Evolutionary conservation across 2,329 filamentous ascomycete genomes (phyloP), one percentile per base, ranked within the genome.

Genomic region (Scorias spongiosa): DNA sequence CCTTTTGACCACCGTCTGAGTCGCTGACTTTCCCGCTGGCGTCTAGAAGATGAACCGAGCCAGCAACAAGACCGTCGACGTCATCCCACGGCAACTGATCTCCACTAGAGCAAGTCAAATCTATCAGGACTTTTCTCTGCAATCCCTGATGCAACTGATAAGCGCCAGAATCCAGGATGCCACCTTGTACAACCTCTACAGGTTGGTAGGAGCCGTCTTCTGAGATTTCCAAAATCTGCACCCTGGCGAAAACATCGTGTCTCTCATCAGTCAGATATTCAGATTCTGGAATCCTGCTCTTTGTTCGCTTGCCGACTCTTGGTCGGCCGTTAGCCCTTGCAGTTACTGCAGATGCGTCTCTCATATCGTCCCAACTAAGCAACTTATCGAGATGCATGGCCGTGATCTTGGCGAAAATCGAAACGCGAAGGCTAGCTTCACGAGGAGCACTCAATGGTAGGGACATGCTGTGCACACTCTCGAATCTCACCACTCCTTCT

Each of bases 401-500:
- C 1, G 86, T 91, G 30, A 94, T 85, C 57, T 82, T 82, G 14
- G 91, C 88, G 60, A 94, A 96, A 48, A 98, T 83, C 41, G 87
- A 86, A 8, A 94, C 83, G 44, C 91, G 78, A 43, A 98, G 65
- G 18, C 78, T 81, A 1, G 86, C 79, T 40, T 81, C 80, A 17
- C 75, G 76, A 1, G 86, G 76, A 40, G 81, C 83, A 38, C 81
- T 81, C 30, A 93, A 71, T 3, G 88, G 84, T 43, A 98, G 72
- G 59, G 86, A 94, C 86, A 98, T 94, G 62, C 86, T 94, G 68
- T 98, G 91, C 41, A 96, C 88, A 63, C 91, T 98, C 64, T 96
- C 89, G 53, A 98, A 98, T 3, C 84, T 81, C 44, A 98, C 80
- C 0, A 88, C 79, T 0, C 84, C 82, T 62, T 98, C 91, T 54